phyloP scores from a whole-genome alignment of 1,284 basidiomycete genomes.

The Pseudomicrostroma phylloplanum region DNA sequence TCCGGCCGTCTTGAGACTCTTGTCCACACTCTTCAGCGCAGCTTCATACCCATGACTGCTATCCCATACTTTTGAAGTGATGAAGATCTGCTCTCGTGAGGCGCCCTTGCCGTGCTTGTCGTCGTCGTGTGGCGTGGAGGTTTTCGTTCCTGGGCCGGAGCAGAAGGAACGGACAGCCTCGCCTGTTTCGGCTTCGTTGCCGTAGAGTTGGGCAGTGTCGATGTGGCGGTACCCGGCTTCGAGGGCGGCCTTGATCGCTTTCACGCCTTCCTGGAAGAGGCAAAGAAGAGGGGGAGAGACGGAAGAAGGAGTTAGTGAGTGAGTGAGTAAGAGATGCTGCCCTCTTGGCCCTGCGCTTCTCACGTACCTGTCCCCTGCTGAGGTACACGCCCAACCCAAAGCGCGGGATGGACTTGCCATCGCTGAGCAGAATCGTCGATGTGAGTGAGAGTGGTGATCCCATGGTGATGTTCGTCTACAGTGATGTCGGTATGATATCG shows the following conservation, averaged over 20 bases:
- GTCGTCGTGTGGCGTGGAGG: conserved; percentile 56
- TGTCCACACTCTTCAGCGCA: conserved; percentile 19
- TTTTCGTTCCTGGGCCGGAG: too few relatives aligned
- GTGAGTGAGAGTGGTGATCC: conserved; percentile 9
- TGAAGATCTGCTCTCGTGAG: conserved; percentile 52
- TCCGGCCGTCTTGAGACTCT: conserved; percentile 18
- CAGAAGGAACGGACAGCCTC: conserved; percentile 56
- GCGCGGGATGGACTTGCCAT: conserved; percentile 12
- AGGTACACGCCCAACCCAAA: conserved; percentile 15
- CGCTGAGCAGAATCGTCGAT: conserved; percentile 8
- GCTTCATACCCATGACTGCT: conserved; percentile 22
- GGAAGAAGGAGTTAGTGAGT: too few relatives aligned
- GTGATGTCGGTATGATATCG: too few relatives aligned
- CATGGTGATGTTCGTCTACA: too few relatives aligned
- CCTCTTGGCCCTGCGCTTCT: background rate
- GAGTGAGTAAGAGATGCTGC: background rate
- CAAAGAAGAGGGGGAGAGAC: conserved; percentile 5
- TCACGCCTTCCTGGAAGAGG: background rate
- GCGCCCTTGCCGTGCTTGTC: too few relatives aligned
- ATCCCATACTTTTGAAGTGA: conserved; percentile 54
- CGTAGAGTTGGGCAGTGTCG: conserved; percentile 62
- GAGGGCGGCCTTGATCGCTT: conserved; percentile 17
- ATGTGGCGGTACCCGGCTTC: conserved; percentile 53
- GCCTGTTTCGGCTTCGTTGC: conserved; percentile 63
- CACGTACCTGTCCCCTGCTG: background rate